These are phyloP conservation scores for Aspergillus carbonarius DNA, from an alignment of 2,329 filamentous ascomycete genomes.

Conservation along the genomic window DNA sequence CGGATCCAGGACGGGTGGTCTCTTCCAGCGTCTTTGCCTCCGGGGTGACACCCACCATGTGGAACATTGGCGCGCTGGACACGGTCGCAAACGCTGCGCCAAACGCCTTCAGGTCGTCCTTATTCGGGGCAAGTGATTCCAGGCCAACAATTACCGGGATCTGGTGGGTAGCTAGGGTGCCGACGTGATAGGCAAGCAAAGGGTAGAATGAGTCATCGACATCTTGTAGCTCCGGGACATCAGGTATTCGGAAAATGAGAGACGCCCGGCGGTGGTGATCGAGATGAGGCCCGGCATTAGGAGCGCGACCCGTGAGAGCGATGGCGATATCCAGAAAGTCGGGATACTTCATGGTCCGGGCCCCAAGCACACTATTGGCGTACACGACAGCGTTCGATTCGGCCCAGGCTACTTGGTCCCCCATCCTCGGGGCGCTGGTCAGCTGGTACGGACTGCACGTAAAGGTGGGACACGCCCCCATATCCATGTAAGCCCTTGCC, in stretches of 20 bases:
- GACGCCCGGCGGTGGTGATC: conserved; percentile 19
- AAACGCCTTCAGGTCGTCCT: conserved; percentile 44
- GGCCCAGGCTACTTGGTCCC: conserved; percentile 46
- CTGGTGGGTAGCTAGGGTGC: conserved; percentile 25
- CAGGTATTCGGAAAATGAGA: background rate
- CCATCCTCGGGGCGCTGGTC: conserved; percentile 32
- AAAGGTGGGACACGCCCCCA: conserved; percentile 45
- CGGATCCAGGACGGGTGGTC: background rate
- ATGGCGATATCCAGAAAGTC: conserved; percentile 48
- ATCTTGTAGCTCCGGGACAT: background rate
- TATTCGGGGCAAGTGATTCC: conserved; percentile 20
- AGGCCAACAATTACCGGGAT: conserved; percentile 42
- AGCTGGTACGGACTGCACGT: conserved; percentile 49
- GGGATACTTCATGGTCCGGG: conserved; percentile 48
- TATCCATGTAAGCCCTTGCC: conserved; percentile 39
- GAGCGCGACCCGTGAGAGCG: conserved; percentile 43
- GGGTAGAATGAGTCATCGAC: conserved; percentile 42
- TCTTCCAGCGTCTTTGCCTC: conserved; percentile 29
- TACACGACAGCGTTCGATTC: conserved; percentile 50
- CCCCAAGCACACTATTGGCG: conserved; percentile 49
- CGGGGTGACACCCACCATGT: conserved; percentile 42
- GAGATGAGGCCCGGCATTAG: conserved; percentile 30
- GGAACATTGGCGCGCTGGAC: conserved; percentile 47
- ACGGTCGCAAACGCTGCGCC: conserved; percentile 47
- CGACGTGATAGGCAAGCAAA: conserved; percentile 41